Percentiles rank a stretch among this genome's conserved stretches.
These are phyloP conservation scores for Arctium minus DNA, from an alignment of 129 eudicot genomes.

Conservation along the genomic window DNA sequence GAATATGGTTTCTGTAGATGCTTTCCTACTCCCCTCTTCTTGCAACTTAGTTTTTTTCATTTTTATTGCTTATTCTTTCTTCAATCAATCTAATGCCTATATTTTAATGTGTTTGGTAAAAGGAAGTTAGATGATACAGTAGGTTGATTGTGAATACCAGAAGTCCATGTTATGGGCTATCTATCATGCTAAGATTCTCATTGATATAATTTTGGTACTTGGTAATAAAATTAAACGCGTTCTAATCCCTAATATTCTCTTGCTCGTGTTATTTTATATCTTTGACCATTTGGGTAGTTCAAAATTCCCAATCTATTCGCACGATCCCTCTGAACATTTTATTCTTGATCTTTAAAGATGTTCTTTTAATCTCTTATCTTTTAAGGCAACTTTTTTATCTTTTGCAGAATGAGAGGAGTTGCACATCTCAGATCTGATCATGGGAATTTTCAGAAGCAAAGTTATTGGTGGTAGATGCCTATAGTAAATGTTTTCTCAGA, in stretches of 20 bases:
- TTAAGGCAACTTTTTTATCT: conserved; percentile 19
- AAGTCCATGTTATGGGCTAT: background rate
- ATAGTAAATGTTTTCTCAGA: conserved; percentile 11
- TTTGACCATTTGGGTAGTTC: background rate
- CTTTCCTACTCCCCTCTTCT: conserved; percentile 19
- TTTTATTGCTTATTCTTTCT: background rate
- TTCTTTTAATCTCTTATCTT: conserved; percentile 8
- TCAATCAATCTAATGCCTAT: too few species aligned
- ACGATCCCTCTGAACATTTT: background rate
- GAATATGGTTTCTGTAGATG: conserved; percentile 18
- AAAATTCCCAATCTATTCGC: background rate
- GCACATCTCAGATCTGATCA: conserved; percentile 11
- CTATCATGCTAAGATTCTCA: background rate
- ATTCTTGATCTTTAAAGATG: background rate
- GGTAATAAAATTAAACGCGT: background rate
- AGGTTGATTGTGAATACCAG: background rate
- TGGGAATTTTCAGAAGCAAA: conserved; percentile 17
- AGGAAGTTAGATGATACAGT: background rate
- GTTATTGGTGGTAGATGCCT: background rate
- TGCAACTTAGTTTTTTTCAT: background rate
- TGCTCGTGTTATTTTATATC: background rate
- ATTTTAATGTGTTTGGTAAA: too few species aligned
- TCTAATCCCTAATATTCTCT: background rate
- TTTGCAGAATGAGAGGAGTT: conserved; percentile 19
- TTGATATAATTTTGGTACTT: background rate